A percentile compares a stretch with the other conserved stretches of the same genome.
These are phyloP conservation scores for Trypethelium eluteriae DNA, from an alignment of 495 filamentous ascomycete species.

Conservation along the genomic window DNA sequence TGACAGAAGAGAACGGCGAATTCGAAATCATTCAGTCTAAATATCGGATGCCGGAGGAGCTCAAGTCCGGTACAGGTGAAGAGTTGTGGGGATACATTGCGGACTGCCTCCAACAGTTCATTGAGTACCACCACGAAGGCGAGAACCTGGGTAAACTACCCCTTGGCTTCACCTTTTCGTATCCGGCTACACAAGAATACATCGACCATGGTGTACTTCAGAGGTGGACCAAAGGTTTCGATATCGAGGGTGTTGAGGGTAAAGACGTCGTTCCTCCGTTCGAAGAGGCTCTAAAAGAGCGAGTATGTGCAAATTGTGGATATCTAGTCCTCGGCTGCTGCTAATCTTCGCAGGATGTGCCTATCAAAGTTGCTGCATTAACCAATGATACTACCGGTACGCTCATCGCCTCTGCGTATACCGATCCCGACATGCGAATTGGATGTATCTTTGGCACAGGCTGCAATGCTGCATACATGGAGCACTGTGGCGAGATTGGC, in stretches of 20 bases:
- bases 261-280: slow-evolving; percentile 90
- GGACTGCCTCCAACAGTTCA: slow-evolving; percentile 92
- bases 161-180: slow-evolving; percentile 97
- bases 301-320: slow-evolving; percentile 44
- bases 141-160: slow-evolving; percentile 62
- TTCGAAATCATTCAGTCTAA: slow-evolving; percentile 99
- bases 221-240: slow-evolving; percentile 98
- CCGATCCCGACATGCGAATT: slow-evolving; percentile 82
- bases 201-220: slow-evolving; percentile 94
- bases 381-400: slow-evolving; percentile 99
- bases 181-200: slow-evolving; percentile 91
- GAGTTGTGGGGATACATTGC: slow-evolving; percentile 98
- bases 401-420: slow-evolving; percentile 96
- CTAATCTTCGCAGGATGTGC: slow-evolving; percentile 54
- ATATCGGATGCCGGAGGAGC: slow-evolving; percentile 92
- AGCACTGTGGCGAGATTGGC: slow-evolving; percentile 79
- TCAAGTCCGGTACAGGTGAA: slow-evolving; percentile 81
- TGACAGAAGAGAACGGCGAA: slow-evolving; percentile 84
- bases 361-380: slow-evolving; percentile 85
- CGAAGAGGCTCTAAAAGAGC: slow-evolving; percentile 69
- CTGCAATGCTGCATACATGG: slow-evolving; percentile 98
- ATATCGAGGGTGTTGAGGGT: slow-evolving; percentile 93
- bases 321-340: not conserved
- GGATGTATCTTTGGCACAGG: slow-evolving; percentile 98
- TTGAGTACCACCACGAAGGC: slow-evolving; percentile 76